These are phyloP conservation scores for Alternaria metachromatica DNA, from an alignment of 2,329 filamentous ascomycete species.

Conservation along the genomic window DNA sequence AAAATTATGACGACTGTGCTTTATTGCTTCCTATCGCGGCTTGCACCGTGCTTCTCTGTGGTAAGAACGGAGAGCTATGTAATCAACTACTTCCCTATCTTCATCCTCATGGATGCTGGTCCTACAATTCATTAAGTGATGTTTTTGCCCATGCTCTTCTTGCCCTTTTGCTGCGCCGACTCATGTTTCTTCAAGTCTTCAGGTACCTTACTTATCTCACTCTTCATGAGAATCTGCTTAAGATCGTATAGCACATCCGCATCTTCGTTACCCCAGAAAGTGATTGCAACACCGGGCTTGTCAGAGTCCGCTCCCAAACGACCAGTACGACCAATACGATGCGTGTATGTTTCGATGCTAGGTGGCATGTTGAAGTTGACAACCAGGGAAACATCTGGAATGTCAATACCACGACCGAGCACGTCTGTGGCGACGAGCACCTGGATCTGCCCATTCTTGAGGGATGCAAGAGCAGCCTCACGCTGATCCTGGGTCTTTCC, in stretches of 20 bases:
- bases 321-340: slow-evolving; percentile 95
- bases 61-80: background rate
- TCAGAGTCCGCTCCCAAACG: slow-evolving; percentile 82
- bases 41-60: background rate
- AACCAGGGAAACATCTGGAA: slow-evolving; percentile 89
- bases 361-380: slow-evolving; percentile 99
- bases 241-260: slow-evolving; percentile 90
- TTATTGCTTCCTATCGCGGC: background rate
- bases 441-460: slow-evolving; percentile 80
- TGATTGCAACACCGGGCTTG: slow-evolving; percentile 95
- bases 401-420: slow-evolving; percentile 96
- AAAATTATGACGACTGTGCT: background rate
- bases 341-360: slow-evolving; percentile 93
- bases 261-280: slow-evolving; percentile 92
- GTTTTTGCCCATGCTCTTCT: slow-evolving; percentile 21
- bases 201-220: slow-evolving; percentile 82
- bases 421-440: slow-evolving; percentile 96
- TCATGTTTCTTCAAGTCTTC: slow-evolving; percentile 91
- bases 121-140: slow-evolving; percentile 8
- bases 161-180: slow-evolving; percentile 85
- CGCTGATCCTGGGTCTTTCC: slow-evolving; percentile 98
- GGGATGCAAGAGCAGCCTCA: slow-evolving; percentile 86
- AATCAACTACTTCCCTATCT: background rate
- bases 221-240: slow-evolving; percentile 94
- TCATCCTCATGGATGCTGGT: background rate